A percentile compares a stretch with the other conserved stretches of the same genome.
These are phyloP conservation scores for Acacia acuminata DNA, from an alignment of 306 rosid genomes.

Conservation along the genomic window DNA sequence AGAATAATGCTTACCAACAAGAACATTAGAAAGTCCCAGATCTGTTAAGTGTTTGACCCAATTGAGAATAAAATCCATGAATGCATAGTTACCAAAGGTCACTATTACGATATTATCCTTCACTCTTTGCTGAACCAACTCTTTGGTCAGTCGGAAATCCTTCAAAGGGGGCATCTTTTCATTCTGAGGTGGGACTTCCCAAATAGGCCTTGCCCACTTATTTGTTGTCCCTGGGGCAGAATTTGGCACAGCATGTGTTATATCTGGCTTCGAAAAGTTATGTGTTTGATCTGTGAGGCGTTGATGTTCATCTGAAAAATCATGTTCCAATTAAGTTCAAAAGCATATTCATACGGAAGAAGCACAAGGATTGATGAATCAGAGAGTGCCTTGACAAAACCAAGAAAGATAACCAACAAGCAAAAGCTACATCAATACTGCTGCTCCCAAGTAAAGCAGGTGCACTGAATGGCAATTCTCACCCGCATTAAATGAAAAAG, in stretches of 20 bases:
- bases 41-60: slow-evolving; percentile 92
- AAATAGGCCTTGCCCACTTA: slow-evolving; percentile 43
- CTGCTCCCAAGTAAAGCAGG: not conserved
- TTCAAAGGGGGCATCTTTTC: slow-evolving; percentile 67
- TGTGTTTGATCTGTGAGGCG: slow-evolving; percentile 36
- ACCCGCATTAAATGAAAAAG: not conserved
- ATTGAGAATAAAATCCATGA: slow-evolving; percentile 88
- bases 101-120: slow-evolving; percentile 77
- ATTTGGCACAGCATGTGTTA: slow-evolving; percentile 22
- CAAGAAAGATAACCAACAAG: not conserved
- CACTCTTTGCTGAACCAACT: slow-evolving; percentile 76
- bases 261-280: slow-evolving; percentile 42
- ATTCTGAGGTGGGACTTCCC: slow-evolving; percentile 54
- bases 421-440: not conserved
- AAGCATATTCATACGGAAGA: not conserved
- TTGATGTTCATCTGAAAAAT: slow-evolving; percentile 46
- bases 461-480: slow-evolving; percentile 8
- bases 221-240: slow-evolving; percentile 35
- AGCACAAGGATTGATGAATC: slow-evolving; percentile 13
- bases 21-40: slow-evolving; percentile 75
- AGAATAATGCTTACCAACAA: slow-evolving; percentile 71
- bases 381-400: slow-evolving; percentile 21
- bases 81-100: slow-evolving; percentile 97
- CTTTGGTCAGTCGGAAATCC: slow-evolving; percentile 63
- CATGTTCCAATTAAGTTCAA: slow-evolving; percentile 26